These are phyloP conservation scores for Suillus cothurnatus DNA, from an alignment of 768 basidiomycete species.

Conservation along the genomic window DNA sequence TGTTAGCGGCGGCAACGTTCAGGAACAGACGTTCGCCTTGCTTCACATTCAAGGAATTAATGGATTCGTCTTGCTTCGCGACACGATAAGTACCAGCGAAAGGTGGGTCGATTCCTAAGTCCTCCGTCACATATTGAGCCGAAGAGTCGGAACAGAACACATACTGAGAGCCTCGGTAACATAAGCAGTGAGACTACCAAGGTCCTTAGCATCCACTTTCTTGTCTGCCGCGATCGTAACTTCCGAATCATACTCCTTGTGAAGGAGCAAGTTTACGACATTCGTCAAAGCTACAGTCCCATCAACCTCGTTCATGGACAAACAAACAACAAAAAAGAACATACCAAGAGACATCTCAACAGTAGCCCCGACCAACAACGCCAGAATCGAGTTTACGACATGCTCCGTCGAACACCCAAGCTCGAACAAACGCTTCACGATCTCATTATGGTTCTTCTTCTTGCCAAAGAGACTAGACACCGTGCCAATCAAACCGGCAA, in stretches of 20 bases:
- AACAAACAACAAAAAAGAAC: constrained; percentile 16
- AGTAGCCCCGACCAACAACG: constrained; percentile 65
- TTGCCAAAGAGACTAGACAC: constrained; percentile 51
- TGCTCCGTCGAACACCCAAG: constrained; percentile 60
- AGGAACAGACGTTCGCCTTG: constrained; percentile 62
- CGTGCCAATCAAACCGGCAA: constrained; percentile 46
- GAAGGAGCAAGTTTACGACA: constrained; percentile 64
- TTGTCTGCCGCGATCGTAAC: constrained; percentile 36
- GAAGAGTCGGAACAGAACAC: constrained; percentile 28
- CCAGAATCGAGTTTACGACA: constrained; percentile 69
- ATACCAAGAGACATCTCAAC: constrained; percentile 72
- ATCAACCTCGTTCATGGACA: not conserved
- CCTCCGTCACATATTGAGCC: constrained; percentile 8
- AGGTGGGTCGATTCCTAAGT: constrained; percentile 68
- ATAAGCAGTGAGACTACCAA: constrained; percentile 51
- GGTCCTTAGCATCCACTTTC: constrained; percentile 35
- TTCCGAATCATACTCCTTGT: constrained; percentile 42
- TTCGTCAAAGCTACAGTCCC: constrained; percentile 57
- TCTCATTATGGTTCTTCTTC: constrained; percentile 46
- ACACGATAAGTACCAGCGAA: constrained; percentile 70
- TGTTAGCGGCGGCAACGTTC: constrained; percentile 56
- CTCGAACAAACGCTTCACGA: constrained; percentile 59
- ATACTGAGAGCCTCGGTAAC: constrained; percentile 70
- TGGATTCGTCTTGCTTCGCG: constrained; percentile 45
- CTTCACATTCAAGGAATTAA: constrained; percentile 45